Evolutionary conservation across 2,329 filamentous ascomycete species (phyloP).

Genomic region (Nigrospora oryzae): DNA sequence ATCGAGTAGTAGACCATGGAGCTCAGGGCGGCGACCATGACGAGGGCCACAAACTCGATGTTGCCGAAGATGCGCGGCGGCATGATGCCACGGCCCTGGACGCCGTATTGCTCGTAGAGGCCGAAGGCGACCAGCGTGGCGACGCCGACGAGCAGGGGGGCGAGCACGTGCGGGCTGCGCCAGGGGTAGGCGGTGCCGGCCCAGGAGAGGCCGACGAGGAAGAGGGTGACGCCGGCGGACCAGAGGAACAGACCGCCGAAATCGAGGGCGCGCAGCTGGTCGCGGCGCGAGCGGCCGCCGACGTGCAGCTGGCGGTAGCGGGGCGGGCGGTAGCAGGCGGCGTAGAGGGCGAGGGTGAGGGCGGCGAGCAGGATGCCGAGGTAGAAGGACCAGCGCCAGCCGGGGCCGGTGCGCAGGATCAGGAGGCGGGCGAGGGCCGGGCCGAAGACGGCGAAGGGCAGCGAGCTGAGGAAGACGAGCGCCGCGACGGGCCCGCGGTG

Average conservation of each 20-base stretch:
- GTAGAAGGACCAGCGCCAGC: constrained; percentile 43
- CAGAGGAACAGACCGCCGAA: constrained; percentile 34
- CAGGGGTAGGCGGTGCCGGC: constrained; percentile 33
- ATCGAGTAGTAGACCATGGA: constrained; percentile 36
- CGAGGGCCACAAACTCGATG: constrained; percentile 27
- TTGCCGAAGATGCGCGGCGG: constrained; percentile 33
- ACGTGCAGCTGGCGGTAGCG: constrained; percentile 33
- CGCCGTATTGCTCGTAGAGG: constrained; percentile 27
- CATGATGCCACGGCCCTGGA: constrained; percentile 28
- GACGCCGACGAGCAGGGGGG: constrained; percentile 28
- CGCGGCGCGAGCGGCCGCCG: constrained; percentile 22
- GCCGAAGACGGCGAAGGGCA: constrained; percentile 33
- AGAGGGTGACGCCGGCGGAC: constrained; percentile 28
- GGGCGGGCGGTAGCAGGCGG: constrained; percentile 37
- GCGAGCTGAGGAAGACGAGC: constrained; percentile 27
- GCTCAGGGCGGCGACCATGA: constrained; percentile 27
- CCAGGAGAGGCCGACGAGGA: constrained; percentile 34
- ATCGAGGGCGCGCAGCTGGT: constrained; percentile 34
- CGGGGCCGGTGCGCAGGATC: constrained; percentile 28
- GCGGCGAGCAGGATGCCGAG: constrained; percentile 33
- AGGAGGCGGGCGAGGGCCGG: constrained; percentile 37
- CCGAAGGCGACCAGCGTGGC: constrained; percentile 24
- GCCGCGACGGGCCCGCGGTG: constrained; percentile 26
- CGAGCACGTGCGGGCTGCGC: constrained; percentile 27
- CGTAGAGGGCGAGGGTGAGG: constrained; percentile 29